Conservation (phyloP, 352 stramenopile species). For the Aphanomyces invadans region DNA sequence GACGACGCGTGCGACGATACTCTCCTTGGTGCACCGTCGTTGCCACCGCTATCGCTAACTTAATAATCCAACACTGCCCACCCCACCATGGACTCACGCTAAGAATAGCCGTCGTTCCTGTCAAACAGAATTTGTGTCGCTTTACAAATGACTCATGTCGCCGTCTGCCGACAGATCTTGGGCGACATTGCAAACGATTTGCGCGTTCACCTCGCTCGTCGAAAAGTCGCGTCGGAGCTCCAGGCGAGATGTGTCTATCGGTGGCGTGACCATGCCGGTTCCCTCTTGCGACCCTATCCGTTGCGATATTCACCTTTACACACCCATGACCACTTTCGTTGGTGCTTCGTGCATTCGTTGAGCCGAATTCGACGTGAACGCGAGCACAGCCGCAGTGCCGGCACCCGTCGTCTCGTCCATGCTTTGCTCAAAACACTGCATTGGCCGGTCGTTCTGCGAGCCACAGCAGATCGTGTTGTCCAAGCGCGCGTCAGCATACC, state of each 20-base stretch:
- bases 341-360: not conserved
- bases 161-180: constrained; percentile 5
- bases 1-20: not conserved
- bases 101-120: no score
- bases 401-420: not conserved
- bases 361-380: not conserved
- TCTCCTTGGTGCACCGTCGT: not conserved
- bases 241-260: not conserved
- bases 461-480: not conserved
- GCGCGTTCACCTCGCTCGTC: constrained; percentile 2
- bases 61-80: no score
- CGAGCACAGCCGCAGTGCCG: not conserved
- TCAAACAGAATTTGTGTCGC: no score
- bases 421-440: not conserved
- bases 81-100: no score
- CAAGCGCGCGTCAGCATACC: not conserved
- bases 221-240: constrained; percentile 13
- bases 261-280: not conserved
- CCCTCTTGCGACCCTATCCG: not conserved
- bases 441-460: not conserved
- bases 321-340: not conserved
- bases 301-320: not conserved
- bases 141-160: constrained; percentile 1
- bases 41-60: not conserved
- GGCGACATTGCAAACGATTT: constrained; percentile 6